Evolutionary conservation across 2,329 filamentous ascomycete genomes (phyloP), one percentile per base, ranked within the genome.

Genomic region (Aspergillus hortae): DNA sequence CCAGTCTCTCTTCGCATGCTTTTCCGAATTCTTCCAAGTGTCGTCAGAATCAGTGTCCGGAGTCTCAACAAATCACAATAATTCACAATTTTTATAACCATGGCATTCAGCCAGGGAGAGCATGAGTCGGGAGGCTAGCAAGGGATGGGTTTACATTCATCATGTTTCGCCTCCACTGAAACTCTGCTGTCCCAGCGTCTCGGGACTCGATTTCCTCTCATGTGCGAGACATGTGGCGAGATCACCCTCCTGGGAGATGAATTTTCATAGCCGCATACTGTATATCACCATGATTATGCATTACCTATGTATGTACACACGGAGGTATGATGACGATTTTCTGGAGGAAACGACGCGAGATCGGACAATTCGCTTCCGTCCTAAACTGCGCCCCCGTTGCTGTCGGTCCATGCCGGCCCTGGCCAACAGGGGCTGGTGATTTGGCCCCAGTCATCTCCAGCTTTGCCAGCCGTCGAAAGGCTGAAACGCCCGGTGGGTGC

Each of bases 401-500:
- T 19, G 23, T 36, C n/a, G 38, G 40, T 46, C 32, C 36, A 36
- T 36, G 48, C 21, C 44, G 27, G 21, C 25, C 11, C 38, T 46
- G 40, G n/a, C 40, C 40, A 42, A 17, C 40, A 42, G 40, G 17
- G 40, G 11, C 11, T 5, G n/a, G 17, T 21, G 40, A n/a, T 12
- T 42, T 42, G 40, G 40, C 40, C 19, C 41, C 45, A 23, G 36
- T 41, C 11, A 6, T 41, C 38, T 36, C 40, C 35, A 44, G 43
- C 44, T 41, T 45, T 49, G 51, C 32, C 21, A 43, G 30, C 45
- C 49, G 32, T 44, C 36, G 27, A 11, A 48, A 38, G 35, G 36
- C 48, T 53, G 55, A 56, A 57, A 57, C 53, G 32, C 46, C 49
- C 33, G 44, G 19, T 11, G 36, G 32, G 30, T 49, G 42, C 30